Percentiles rank a stretch among this genome's conserved stretches.
phyloP scores from a whole-genome alignment of 1,284 basidiomycete species.

The Apiotrichum montevideense region DNA sequence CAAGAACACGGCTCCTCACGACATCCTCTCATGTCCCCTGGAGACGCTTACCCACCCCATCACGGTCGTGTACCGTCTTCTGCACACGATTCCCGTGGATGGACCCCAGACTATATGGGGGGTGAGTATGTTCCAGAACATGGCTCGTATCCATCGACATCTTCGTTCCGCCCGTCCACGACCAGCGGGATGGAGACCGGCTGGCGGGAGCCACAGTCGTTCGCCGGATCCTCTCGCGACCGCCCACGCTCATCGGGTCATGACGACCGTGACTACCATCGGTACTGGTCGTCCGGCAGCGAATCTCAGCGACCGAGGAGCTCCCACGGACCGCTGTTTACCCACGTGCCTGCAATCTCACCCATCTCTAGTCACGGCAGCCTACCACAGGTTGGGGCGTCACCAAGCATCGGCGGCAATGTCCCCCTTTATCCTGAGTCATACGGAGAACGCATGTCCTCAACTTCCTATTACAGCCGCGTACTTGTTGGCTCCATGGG shows the following conservation, averaged over 20 bases:
- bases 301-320: conserved; percentile 3
- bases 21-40: neutral
- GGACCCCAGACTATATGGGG: conserved; percentile 1
- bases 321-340: conserved; percentile 5
- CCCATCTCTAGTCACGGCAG: neutral
- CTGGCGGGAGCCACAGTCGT: conserved; percentile 4
- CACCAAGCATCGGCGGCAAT: conserved; percentile 2
- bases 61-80: neutral
- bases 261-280: conserved; percentile 5
- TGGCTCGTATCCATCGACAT: neutral
- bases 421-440: conserved; percentile 7
- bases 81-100: neutral
- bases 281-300: conserved; percentile 8
- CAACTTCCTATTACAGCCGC: conserved; percentile 66
- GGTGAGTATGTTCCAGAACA: neutral
- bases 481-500: conserved; percentile 82
- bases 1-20: neutral
- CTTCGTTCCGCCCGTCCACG: neutral
- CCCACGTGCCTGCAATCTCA: conserved; percentile 3
- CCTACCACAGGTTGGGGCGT: conserved; percentile 5
- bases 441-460: conserved; percentile 37
- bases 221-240: neutral
- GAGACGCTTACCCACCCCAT: neutral
- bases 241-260: conserved; percentile 4
- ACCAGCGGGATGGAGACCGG: neutral